phyloP scores from a whole-genome alignment of 2,329 filamentous ascomycete species.

The Beauveria scarabaeidicola region DNA sequence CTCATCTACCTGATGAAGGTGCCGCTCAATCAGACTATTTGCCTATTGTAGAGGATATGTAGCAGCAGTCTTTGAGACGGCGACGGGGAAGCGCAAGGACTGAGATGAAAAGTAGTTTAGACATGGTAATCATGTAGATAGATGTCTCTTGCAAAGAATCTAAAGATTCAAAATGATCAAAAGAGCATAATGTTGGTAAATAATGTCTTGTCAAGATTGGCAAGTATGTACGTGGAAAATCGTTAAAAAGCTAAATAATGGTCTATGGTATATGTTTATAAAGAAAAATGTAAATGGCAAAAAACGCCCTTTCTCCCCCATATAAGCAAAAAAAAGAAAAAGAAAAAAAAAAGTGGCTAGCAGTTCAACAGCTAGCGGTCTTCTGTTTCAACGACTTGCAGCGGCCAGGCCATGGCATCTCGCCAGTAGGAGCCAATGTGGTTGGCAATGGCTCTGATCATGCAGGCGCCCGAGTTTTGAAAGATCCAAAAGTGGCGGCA shows the following conservation, averaged over 20 bases:
- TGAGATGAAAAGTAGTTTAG: background rate
- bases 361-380: background rate
- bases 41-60: background rate
- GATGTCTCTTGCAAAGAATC: background rate
- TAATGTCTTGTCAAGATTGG: background rate
- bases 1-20: background rate
- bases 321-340: background rate
- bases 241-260: background rate
- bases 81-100: background rate
- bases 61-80: background rate
- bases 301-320: background rate
- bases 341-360: background rate
- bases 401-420: conserved; percentile 12
- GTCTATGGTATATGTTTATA: conserved; percentile 1
- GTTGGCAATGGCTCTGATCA: conserved; percentile 12
- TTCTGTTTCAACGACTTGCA: conserved; percentile 10
- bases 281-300: background rate
- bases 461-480: conserved; percentile 9
- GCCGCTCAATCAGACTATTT: background rate
- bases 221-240: background rate
- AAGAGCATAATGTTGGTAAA: too few relatives aligned
- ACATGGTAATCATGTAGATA: background rate
- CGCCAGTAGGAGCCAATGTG: conserved; percentile 14
- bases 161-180: background rate
- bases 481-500: conserved; percentile 27